Percentiles rank a stretch among this genome's conserved stretches.
Conservation (phyloP, 805 yeast species). For the Grigorovia yakushimaensis region DNA sequence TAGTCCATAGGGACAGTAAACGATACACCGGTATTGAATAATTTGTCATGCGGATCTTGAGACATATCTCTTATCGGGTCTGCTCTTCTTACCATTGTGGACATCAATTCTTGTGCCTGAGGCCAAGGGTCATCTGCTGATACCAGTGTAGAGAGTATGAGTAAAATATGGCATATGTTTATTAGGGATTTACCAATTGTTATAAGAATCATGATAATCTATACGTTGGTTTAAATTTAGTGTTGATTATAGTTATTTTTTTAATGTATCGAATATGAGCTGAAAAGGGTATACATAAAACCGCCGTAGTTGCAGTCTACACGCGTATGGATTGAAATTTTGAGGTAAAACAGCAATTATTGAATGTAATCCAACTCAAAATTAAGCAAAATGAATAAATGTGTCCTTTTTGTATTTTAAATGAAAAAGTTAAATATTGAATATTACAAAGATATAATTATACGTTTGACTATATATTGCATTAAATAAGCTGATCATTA, state of each 20-base stretch:
- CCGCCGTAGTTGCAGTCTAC: too few relatives aligned
- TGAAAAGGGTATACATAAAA: too few relatives aligned
- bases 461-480: background rate
- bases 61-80: slow-evolving; percentile 9
- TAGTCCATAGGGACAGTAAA: slow-evolving; percentile 19
- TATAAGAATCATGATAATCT: background rate
- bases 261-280: too few relatives aligned
- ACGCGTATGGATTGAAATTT: too few relatives aligned
- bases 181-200: background rate
- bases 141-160: background rate
- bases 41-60: background rate
- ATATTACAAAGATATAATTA: background rate
- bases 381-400: background rate
- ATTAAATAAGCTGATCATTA: slow-evolving; percentile 3
- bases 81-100: slow-evolving; percentile 7
- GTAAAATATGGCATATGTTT: background rate
- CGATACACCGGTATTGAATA: slow-evolving; percentile 4
- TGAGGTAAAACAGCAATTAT: too few relatives aligned
- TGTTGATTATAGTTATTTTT: too few relatives aligned
- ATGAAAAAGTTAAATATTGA: background rate
- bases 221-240: too few relatives aligned
- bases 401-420: background rate
- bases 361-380: too few relatives aligned
- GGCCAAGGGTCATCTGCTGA: slow-evolving; percentile 13
- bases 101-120: slow-evolving; percentile 10